phyloP scores from a whole-genome alignment of 1,284 basidiomycete species.

The Stereum hirsutum region DNA sequence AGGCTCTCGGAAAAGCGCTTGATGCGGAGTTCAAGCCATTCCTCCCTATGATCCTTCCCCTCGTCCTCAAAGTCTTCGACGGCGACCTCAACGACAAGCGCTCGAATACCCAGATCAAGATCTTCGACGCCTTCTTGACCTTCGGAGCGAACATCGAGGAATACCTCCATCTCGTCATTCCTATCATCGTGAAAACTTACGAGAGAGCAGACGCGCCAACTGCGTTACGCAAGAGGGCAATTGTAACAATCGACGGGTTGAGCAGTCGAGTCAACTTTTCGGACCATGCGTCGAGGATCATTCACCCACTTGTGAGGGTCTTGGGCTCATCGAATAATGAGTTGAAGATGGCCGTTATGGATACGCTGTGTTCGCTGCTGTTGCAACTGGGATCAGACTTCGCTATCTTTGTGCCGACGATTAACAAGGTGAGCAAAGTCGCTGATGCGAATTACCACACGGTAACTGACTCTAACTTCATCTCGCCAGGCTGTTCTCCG shows the following conservation, averaged over 20 bases:
- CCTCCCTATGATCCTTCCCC: slow-evolving; percentile 86
- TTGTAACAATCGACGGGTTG: slow-evolving; percentile 87
- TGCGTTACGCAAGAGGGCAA: slow-evolving; percentile 78
- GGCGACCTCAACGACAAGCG: slow-evolving; percentile 77
- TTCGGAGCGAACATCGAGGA: slow-evolving; percentile 98
- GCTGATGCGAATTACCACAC: not conserved
- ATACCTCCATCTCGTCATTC: slow-evolving; percentile 94
- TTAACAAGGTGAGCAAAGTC: slow-evolving; percentile 68
- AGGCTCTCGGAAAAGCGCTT: slow-evolving; percentile 90
- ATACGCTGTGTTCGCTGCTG: slow-evolving; percentile 88
- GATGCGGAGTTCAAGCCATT: slow-evolving; percentile 99
- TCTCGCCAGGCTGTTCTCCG: slow-evolving; percentile 58
- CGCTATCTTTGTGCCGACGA: slow-evolving; percentile 94
- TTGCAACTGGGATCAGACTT: slow-evolving; percentile 95
- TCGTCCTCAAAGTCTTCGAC: slow-evolving; percentile 89
- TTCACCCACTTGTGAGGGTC: slow-evolving; percentile 91
- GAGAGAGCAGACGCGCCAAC: slow-evolving; percentile 77
- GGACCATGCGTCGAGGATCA: slow-evolving; percentile 96
- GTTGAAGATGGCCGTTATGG: slow-evolving; percentile 83
- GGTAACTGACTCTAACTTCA: not conserved
- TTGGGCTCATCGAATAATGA: slow-evolving; percentile 78
- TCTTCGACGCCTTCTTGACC: slow-evolving; percentile 90
- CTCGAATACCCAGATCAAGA: slow-evolving; percentile 77
- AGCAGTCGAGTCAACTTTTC: slow-evolving; percentile 95
- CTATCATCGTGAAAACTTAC: slow-evolving; percentile 88